Percentiles rank a stretch among this genome's conserved stretches.
These are phyloP conservation scores for Paracoccidioides brasiliensis DNA, from an alignment of 2,329 filamentous ascomycete species.

Conservation along the genomic window DNA sequence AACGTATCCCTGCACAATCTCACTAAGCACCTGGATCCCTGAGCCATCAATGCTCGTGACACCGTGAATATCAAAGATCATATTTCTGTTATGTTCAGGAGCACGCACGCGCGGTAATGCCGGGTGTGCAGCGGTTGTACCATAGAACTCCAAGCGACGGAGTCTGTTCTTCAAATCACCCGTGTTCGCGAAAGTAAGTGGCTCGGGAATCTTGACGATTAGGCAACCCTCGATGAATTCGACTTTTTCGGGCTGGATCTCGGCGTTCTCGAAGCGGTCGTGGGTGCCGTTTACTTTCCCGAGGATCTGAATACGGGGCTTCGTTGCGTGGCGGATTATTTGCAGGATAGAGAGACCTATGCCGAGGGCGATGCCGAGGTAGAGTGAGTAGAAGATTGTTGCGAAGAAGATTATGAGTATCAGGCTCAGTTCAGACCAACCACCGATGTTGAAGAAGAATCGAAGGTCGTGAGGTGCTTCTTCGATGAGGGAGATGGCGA, in stretches of 20 bases:
- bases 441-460: constrained; percentile 77
- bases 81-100: constrained; percentile 72
- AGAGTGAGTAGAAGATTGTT: constrained; percentile 90
- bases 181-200: constrained; percentile 92
- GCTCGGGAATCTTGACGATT: constrained; percentile 96
- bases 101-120: constrained; percentile 67
- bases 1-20: constrained; percentile 76
- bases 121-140: constrained; percentile 72
- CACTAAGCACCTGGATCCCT: constrained; percentile 76
- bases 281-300: constrained; percentile 70
- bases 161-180: constrained; percentile 78
- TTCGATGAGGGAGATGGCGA: constrained; percentile 88
- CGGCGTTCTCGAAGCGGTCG: constrained; percentile 74
- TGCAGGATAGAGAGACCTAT: constrained; percentile 82
- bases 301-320: constrained; percentile 89
- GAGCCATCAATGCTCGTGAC: constrained; percentile 90
- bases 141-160: constrained; percentile 74
- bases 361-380: constrained; percentile 83
- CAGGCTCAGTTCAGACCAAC: constrained; percentile 71
- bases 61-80: constrained; percentile 97
- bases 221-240: constrained; percentile 87
- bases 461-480: constrained; percentile 84
- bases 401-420: constrained; percentile 85
- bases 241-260: constrained; percentile 54
- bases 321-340: constrained; percentile 79